A percentile compares a stretch with the other conserved stretches of the same genome.
Conservation (phyloP, 306 rosid species). For the Begonia fuchsioides region DNA sequence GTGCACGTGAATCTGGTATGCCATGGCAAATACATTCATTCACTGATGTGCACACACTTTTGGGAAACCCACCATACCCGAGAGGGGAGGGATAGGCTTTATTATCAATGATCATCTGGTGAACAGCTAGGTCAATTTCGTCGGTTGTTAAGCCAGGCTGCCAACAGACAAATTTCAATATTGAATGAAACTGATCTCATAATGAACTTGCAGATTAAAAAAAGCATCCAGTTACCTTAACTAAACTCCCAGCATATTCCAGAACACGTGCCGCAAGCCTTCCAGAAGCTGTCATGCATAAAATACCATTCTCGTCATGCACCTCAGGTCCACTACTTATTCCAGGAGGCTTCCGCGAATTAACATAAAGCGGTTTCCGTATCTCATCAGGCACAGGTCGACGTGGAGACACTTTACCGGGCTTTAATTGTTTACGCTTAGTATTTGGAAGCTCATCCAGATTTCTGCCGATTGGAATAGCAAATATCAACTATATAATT, state of each 20-base stretch:
- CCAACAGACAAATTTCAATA: constrained; percentile 27
- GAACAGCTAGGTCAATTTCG: constrained; percentile 91
- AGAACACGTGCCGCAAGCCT: constrained; percentile 92
- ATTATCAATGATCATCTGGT: constrained; percentile 82
- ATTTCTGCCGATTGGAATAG: constrained; percentile 34
- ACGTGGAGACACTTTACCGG: constrained; percentile 71
- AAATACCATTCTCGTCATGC: constrained; percentile 71
- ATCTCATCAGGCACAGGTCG: constrained; percentile 63
- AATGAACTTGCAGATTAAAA: neutral
- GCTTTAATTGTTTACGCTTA: too few species aligned
- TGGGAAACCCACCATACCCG: constrained; percentile 90
- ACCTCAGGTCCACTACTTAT: constrained; percentile 63
- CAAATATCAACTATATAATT: constrained; percentile 11
- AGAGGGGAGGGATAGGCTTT: constrained; percentile 96
- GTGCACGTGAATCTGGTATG: constrained; percentile 76
- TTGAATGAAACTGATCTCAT: constrained; percentile 2
- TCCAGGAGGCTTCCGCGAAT: constrained; percentile 49
- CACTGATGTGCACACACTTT: constrained; percentile 97
- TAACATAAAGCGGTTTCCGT: constrained; percentile 60
- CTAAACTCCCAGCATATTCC: constrained; percentile 77
- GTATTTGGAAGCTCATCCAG: constrained; percentile 28
- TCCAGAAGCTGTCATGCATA: constrained; percentile 91
- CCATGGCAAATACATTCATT: constrained; percentile 98
- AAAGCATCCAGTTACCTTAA: constrained; percentile 49
- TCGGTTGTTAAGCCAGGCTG: constrained; percentile 92